Conservation (phyloP, 1,139 yeast species). For the Candida glucosophila region DNA sequence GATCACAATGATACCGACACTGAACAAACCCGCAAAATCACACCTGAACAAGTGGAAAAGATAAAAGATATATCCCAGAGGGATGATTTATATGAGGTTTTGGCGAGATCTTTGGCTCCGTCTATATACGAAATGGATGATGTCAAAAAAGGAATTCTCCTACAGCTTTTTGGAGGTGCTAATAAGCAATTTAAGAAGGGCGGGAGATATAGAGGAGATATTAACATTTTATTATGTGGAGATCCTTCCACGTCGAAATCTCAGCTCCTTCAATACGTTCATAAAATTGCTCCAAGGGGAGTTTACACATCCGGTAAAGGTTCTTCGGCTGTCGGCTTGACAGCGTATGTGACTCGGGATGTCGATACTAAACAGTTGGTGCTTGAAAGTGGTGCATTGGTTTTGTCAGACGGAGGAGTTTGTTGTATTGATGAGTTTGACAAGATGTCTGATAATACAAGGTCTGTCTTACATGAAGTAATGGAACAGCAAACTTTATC, state of each 20-base stretch:
- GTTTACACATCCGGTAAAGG: conserved; percentile 98
- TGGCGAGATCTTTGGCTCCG: conserved; percentile 91
- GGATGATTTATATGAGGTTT: conserved; percentile 76
- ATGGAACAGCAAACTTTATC: conserved; percentile 99
- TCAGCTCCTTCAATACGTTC: conserved; percentile 87
- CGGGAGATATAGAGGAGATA: conserved; percentile 93
- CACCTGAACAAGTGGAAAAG: conserved; percentile 58
- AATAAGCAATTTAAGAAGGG: conserved; percentile 84
- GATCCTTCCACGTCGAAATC: conserved; percentile 98
- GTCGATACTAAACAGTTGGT: conserved; percentile 89
- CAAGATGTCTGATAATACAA: conserved; percentile 89
- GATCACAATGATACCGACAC: conserved; percentile 56
- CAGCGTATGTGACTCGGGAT: conserved; percentile 94
- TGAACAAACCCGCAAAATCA: conserved; percentile 63
- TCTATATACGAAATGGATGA: conserved; percentile 94
- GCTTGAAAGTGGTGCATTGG: conserved; percentile 93
- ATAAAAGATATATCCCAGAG: conserved; percentile 59
- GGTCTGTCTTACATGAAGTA: conserved; percentile 95
- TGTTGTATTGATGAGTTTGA: conserved; percentile 99
- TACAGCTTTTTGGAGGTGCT: conserved; percentile 93
- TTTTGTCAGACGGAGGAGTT: conserved; percentile 94
- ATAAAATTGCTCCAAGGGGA: conserved; percentile 96
- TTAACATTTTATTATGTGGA: conserved; percentile 85
- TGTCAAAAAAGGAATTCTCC: conserved; percentile 86
- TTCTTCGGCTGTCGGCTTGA: conserved; percentile 96